Evolutionary conservation across 2,329 filamentous ascomycete species (phyloP).

Genomic region (Aspergillus pseudotamarii): DNA sequence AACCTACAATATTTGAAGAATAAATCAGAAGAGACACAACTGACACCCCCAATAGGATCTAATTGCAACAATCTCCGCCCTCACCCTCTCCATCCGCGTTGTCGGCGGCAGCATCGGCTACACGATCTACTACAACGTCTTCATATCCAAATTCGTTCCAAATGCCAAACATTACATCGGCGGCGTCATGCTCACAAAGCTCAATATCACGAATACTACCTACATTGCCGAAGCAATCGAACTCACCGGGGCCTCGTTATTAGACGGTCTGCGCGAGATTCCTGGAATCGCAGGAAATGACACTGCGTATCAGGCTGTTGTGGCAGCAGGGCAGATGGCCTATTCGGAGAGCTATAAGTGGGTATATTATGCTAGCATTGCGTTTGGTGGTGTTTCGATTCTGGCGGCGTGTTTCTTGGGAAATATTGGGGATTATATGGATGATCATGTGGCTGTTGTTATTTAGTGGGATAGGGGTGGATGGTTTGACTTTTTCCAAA

Average conservation of each 20-base stretch:
- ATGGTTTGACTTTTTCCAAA: not conserved
- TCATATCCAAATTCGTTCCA: constrained; percentile 49
- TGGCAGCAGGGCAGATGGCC: constrained; percentile 58
- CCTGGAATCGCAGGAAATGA: constrained; percentile 58
- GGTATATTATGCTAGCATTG: constrained; percentile 65
- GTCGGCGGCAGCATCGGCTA: constrained; percentile 69
- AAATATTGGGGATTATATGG: constrained; percentile 61
- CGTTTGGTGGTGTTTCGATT: constrained; percentile 61
- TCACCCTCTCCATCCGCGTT: constrained; percentile 70
- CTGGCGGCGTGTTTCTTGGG: constrained; percentile 62
- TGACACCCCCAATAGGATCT: constrained; percentile 48
- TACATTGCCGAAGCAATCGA: constrained; percentile 55
- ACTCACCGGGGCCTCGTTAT: constrained; percentile 56
- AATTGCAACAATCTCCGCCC: constrained; percentile 68
- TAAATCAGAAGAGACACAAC: not conserved
- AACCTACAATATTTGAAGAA: not conserved
- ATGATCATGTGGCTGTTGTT: constrained; percentile 60
- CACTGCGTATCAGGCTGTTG: constrained; percentile 54
- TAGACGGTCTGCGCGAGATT: constrained; percentile 52
- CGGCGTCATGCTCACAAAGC: constrained; percentile 50
- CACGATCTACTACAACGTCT: constrained; percentile 59
- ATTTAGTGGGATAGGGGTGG: constrained; percentile 27
- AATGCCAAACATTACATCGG: constrained; percentile 54
- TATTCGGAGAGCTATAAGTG: constrained; percentile 63
- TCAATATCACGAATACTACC: constrained; percentile 53